Evolutionary conservation across 768 basidiomycete species (phyloP), one percentile per base, ranked within the genome.

Genomic region (Trametes cubensis): DNA sequence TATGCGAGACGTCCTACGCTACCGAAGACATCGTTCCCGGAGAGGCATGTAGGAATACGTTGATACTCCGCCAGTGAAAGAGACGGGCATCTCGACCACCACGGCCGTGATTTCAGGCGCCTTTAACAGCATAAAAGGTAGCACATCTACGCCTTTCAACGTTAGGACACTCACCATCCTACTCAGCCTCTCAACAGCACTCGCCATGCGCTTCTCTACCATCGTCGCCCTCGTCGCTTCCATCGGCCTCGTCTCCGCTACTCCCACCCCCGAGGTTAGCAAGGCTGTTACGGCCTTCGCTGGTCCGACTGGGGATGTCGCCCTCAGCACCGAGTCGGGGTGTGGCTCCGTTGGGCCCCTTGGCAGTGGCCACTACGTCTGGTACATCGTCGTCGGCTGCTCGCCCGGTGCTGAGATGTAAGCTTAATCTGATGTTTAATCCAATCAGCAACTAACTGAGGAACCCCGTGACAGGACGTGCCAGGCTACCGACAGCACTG

Each of bases 271-370:
- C 2, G 34, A 6, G 34, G 11, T 10, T 34, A 34, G 34, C 34
- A 34, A 34, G 34, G 34, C 34, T 11, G 34, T 34, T 10, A 34
- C 34, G 34, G 34, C 34, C 34, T 34, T 58, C 57, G 57, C 50
- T 49, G 57, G 48, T 39, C 57, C 48, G n/a, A 21, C 40, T n/a
- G 57, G 57, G 23, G 57, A 51, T 20, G 56, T 38, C 23, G n/a
- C 11, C 56, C 30, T 44, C 40, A 49, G 20, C 25, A 23, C 50
- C n/a, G 48, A 49, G 11, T 58, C 48, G 18, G 57, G 57, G 17
- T 58, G 57, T n/a, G 57, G 57, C 49, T 58, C 57, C 17, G 23
- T 46, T 2, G 57, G 57, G 48, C 57, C 57, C 15, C 49, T 58
- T n/a, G 49, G 41, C 28, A 42, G 23, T n/a, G 58, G 58, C 48